Base-by-base conservation (phyloP, 129 eudicot genomes). In the Artemisia tridentata region DNA sequence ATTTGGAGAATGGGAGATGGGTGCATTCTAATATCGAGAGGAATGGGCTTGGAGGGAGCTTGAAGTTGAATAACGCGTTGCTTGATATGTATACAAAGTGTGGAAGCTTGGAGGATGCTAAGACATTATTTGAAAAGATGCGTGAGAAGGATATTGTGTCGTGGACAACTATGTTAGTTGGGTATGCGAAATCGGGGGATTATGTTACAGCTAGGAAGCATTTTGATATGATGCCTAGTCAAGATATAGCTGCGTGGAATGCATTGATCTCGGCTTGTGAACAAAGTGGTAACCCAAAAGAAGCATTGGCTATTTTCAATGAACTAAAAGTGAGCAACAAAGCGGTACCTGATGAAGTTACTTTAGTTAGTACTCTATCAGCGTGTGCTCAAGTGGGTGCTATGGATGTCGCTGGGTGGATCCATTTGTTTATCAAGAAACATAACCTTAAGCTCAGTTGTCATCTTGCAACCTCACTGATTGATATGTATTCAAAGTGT, bases 331-430 rank as follows among this genome's bases (percentile, higher is more conserved):
- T 57, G 19, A 73, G 60, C 67, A 83, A 81, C 58, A 72, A 71
- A 23, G 76, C 78, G 3, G 71, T 75, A 80, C 96, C 96, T 1
- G 86, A 91, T 75, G 72, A 16, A 25, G 84, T 85, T 11, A 88
- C 95, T 0, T 65, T 88, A 17, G 83, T 86, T 62, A 79, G 95
- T 65, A 58, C 81, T 51, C 72, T 91, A 60, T 80, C 89, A 0
- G 97, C 96, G 0, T 88, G 97, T 76, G 80, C 95, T 53, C 96
- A 88, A 62, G 54, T 85, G 38, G 97, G 96, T 12, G 88, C 92
- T 14, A 54, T 85, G 66, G 88, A 81, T 58, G 61, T 83, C 72
- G 97, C 96, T 18, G 51, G 80, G 21, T 85, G 86, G 95, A 75
- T 91, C 73, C 96, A 91, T 69, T 79, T 78, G 47, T 84, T 83